Base-by-base conservation (phyloP, 2,329 filamentous ascomycete species). In the Graphiopsis chlorocephala region DNA sequence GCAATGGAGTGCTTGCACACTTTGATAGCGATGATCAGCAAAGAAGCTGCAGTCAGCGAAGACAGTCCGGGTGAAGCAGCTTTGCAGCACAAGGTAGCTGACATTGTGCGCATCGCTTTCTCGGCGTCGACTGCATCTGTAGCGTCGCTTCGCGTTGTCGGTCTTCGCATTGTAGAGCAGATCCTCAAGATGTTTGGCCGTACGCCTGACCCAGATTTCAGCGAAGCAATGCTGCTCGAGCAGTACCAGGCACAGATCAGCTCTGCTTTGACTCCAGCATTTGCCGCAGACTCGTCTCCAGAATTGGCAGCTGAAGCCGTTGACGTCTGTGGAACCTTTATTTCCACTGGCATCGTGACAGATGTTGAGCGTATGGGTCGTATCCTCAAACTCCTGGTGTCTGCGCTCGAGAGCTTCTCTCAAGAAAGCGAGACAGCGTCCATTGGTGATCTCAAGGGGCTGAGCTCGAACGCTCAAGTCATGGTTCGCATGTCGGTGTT, bases 401-500 rank as follows among this genome's bases (percentile, higher is more conserved):
- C 90, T 50, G 93, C 93, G 0, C 84, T 99, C 1, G 94, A 98
- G 72, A 97, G 94, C 77, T 97, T 98, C 73, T 92, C 92, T 2
- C 82, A 79, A 53, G 91, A 96, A 67, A 83, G 86, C 0, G 91
- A 96, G 71, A 90, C 89, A 50, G 92, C 91, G 0, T 88, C 92
- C 25, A 98, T 99, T 74, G 95, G 95, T 17, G 96, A 99, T 70
- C 83, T 99, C 6, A 92, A 92, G 77, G 92, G 92, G 0, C 86
- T 99, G 20, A 97, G 93, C 74, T 93, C 94, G 1, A 99, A 99
- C 75, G 94, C 95, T 0, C 91, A 96, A 74, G 92, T 97, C 57
- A 99, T 99, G 95, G 92, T 99, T 63, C 97, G 96, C 78, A 95
- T 98, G 86, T 90, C 95, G 0, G 90, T 99, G 1, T 96, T 97